Conservation (phyloP, 2,329 filamentous ascomycete species). For the Fusarium xylarioides region DNA sequence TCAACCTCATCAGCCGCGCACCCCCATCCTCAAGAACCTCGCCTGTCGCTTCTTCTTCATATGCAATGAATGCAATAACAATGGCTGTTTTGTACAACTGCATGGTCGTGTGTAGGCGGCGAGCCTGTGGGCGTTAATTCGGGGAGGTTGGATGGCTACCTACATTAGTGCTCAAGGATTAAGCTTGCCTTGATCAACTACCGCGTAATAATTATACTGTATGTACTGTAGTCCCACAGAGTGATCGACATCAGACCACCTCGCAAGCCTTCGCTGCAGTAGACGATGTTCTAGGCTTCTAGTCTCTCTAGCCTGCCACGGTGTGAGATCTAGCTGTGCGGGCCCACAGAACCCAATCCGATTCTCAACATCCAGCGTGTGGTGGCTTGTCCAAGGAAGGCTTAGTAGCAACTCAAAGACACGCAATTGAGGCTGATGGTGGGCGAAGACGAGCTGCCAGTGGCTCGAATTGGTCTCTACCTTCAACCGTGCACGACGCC, state of each 20-base stretch:
- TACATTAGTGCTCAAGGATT: constrained; percentile 18
- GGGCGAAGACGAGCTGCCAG: constrained; percentile 2
- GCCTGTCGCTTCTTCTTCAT: constrained; percentile 13
- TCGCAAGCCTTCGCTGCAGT: constrained; percentile 37
- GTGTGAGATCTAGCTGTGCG: constrained; percentile 16
- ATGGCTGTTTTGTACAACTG: constrained; percentile 5
- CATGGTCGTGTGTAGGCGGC: constrained; percentile 12
- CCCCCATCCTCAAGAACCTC: background rate
- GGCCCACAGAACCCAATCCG: constrained; percentile 11
- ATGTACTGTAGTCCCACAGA: constrained; percentile 30
- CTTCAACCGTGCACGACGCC: constrained; percentile 38
- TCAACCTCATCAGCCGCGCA: constrained; percentile 7
- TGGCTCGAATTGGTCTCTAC: constrained; percentile 16
- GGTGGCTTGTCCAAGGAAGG: constrained; percentile 17
- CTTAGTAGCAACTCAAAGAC: constrained; percentile 3
- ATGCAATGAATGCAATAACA: background rate
- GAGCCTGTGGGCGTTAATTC: constrained; percentile 18
- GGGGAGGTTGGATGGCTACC: constrained; percentile 19
- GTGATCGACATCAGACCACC: constrained; percentile 43
- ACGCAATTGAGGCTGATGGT: constrained; percentile 18
- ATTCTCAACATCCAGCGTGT: constrained; percentile 5
- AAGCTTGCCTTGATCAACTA: constrained; percentile 5
- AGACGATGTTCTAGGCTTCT: constrained; percentile 36
- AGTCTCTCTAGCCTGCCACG: constrained; percentile 27
- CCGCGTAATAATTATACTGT: constrained; percentile 14